These are phyloP conservation scores for Madurella mycetomatis DNA, from an alignment of 2,329 filamentous ascomycete genomes.

Conservation along the genomic window DNA sequence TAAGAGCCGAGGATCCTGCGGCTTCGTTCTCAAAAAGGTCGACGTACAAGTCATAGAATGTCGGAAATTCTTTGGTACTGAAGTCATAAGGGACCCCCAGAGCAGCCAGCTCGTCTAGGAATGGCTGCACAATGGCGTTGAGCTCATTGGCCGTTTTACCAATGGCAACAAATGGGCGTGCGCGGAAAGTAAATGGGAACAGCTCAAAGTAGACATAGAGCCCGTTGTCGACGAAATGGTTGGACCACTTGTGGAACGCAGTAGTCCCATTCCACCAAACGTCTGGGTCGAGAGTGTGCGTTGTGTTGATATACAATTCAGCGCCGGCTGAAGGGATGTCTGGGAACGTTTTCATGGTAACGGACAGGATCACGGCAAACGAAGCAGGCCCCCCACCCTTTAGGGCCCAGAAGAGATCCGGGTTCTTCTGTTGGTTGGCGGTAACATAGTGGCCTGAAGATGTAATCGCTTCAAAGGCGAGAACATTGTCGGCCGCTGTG, in stretches of 20 bases:
- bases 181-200: slow-evolving; percentile 34
- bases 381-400: slow-evolving; percentile 49
- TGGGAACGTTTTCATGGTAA: slow-evolving; percentile 47
- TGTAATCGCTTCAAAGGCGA: slow-evolving; percentile 45
- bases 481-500: slow-evolving; percentile 43
- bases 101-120: slow-evolving; percentile 32
- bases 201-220: slow-evolving; percentile 43
- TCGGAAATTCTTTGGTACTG: slow-evolving; percentile 30
- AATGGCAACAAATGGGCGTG: slow-evolving; percentile 34
- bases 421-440: slow-evolving; percentile 40
- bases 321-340: slow-evolving; percentile 42
- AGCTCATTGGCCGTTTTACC: slow-evolving; percentile 33
- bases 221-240: slow-evolving; percentile 38
- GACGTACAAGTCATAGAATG: slow-evolving; percentile 35
- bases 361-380: slow-evolving; percentile 47
- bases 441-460: slow-evolving; percentile 39
- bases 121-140: slow-evolving; percentile 30
- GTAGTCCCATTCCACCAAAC: slow-evolving; percentile 44
- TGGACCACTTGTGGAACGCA: slow-evolving; percentile 43
- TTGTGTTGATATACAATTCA: slow-evolving; percentile 36
- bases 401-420: slow-evolving; percentile 54
- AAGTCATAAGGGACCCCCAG: slow-evolving; percentile 30
- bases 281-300: slow-evolving; percentile 34
- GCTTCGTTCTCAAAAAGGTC: slow-evolving; percentile 36
- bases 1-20: slow-evolving; percentile 30